These are phyloP conservation scores for Medicago arabica DNA, from an alignment of 306 rosid species.

Conservation along the genomic window DNA sequence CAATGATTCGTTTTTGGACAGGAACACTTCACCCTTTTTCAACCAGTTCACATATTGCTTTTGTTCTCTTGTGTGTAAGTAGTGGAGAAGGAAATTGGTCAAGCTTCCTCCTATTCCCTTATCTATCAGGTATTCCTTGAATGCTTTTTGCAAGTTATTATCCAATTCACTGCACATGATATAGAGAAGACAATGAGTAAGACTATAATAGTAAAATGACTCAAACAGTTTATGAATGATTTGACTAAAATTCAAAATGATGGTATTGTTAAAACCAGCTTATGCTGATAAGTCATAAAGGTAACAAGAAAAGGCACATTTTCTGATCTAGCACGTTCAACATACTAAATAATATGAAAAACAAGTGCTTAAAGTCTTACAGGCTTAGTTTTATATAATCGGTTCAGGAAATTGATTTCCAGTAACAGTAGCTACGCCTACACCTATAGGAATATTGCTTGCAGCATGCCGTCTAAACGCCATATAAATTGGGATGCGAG, in stretches of 20 bases:
- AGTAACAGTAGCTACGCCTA: too few relatives aligned
- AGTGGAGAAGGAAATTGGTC: constrained; percentile 67
- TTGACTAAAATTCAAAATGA: constrained; percentile 13
- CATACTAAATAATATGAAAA: neutral
- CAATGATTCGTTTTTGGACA: constrained; percentile 45
- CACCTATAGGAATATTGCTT: neutral
- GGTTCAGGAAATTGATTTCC: neutral
- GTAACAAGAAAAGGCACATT: neutral
- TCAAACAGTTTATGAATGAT: neutral
- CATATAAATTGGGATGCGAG: neutral
- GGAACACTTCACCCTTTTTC: constrained; percentile 55
- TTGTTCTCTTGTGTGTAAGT: constrained; percentile 73
- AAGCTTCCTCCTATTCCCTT: constrained; percentile 71
- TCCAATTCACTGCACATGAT: constrained; percentile 60
- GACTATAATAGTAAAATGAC: constrained; percentile 1
- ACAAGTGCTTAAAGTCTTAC: neutral
- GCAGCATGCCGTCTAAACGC: neutral
- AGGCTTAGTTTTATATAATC: neutral
- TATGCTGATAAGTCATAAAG: neutral
- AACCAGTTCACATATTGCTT: constrained; percentile 80
- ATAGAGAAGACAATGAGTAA: constrained; percentile 19
- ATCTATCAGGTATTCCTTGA: constrained; percentile 62
- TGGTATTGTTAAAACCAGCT: constrained; percentile 21
- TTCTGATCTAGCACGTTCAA: neutral
- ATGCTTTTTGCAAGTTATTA: constrained; percentile 49